These are phyloP conservation scores for Sclerotinia trifoliorum DNA, from an alignment of 2,329 filamentous ascomycete species.

Conservation along the genomic window DNA sequence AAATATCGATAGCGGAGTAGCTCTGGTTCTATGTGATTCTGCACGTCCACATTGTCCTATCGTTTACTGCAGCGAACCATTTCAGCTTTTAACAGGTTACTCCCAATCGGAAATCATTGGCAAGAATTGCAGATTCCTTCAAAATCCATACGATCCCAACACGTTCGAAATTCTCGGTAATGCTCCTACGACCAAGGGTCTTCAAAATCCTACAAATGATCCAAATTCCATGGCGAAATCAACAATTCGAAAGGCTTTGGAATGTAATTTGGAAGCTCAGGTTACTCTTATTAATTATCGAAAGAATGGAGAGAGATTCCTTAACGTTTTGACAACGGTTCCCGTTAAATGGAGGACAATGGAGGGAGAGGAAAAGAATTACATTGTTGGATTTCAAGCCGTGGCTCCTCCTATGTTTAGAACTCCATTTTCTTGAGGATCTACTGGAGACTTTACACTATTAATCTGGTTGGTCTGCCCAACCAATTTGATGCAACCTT, in stretches of 20 bases:
- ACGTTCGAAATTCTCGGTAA: constrained; percentile 46
- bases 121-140: constrained; percentile 88
- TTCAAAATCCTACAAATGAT: constrained; percentile 51
- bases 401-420: constrained; percentile 8
- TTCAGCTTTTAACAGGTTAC: constrained; percentile 88
- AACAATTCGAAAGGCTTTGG: constrained; percentile 78
- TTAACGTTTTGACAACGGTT: constrained; percentile 92
- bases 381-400: constrained; percentile 35
- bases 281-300: constrained; percentile 91
- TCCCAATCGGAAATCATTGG: constrained; percentile 82
- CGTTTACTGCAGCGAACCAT: constrained; percentile 91
- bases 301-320: constrained; percentile 87
- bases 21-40: constrained; percentile 92
- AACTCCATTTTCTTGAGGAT: neutral
- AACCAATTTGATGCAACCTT: neutral
- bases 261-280: constrained; percentile 72
- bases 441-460: neutral
- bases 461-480: neutral
- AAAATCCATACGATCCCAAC: constrained; percentile 60
- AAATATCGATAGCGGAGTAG: constrained; percentile 86
- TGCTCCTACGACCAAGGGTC: constrained; percentile 45
- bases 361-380: constrained; percentile 24
- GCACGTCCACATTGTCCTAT: constrained; percentile 86
- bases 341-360: constrained; percentile 72
- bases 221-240: constrained; percentile 79